phyloP scores from a whole-genome alignment of 257 asterid genomes.

The Nicotiana tomentosiformis region DNA sequence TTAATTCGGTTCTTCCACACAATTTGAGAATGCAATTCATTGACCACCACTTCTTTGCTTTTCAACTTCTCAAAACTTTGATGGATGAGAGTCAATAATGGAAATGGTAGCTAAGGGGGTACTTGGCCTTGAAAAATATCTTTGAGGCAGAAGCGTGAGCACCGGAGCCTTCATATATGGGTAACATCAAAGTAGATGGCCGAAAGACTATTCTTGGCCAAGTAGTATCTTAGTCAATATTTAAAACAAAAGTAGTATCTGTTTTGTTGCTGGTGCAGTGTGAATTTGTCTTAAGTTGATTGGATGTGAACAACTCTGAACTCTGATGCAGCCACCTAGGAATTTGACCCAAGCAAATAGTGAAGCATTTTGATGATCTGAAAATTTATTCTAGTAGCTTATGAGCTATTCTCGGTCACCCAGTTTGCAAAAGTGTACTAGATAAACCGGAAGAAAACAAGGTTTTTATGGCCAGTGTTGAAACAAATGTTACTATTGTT shows the following conservation, averaged over 20 bases:
- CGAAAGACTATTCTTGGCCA: neutral
- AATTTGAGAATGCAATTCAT: neutral
- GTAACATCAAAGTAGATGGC: neutral
- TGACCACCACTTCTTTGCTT: neutral
- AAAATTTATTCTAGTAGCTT: neutral
- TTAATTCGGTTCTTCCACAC: neutral
- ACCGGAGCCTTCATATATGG: neutral
- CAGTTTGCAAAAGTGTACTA: neutral
- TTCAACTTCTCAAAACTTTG: neutral
- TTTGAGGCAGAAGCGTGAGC: neutral
- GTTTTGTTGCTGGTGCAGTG: neutral
- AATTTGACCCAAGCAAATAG: neutral
- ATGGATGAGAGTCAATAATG: neutral
- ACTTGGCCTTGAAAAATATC: neutral
- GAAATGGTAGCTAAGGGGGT: neutral
- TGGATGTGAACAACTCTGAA: neutral
- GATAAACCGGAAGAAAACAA: neutral
- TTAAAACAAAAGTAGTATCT: too few relatives aligned
- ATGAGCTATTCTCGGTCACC: neutral
- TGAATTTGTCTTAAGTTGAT: neutral
- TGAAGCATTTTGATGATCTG: neutral
- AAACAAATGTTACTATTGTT: neutral
- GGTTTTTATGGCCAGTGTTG: neutral
- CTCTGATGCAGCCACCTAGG: neutral
- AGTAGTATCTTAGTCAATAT: neutral